These are phyloP conservation scores for Epichloe festucae DNA, from an alignment of 2,329 filamentous ascomycete species.

Conservation along the genomic window DNA sequence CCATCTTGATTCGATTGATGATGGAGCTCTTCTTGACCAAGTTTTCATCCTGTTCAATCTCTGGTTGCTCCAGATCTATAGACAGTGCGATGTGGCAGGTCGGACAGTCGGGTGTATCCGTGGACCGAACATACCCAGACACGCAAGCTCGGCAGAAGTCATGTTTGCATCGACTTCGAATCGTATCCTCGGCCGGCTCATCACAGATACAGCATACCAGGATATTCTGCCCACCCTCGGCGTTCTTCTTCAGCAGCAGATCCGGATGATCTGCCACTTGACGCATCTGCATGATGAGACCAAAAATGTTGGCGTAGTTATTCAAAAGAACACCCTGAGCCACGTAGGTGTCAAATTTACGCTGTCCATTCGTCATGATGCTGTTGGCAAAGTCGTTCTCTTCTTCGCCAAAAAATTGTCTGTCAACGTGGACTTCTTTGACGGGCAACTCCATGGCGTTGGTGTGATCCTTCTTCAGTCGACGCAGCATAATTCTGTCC, in stretches of 20 bases:
- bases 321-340: constrained; percentile 87
- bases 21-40: constrained; percentile 90
- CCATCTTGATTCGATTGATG: constrained; percentile 97
- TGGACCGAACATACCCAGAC: constrained; percentile 53
- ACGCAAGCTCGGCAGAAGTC: constrained; percentile 43
- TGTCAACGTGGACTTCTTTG: constrained; percentile 83
- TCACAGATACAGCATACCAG: constrained; percentile 92
- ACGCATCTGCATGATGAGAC: constrained; percentile 98
- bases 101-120: constrained; percentile 69
- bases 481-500: constrained; percentile 87
- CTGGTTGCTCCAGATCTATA: constrained; percentile 89
- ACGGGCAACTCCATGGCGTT: constrained; percentile 92
- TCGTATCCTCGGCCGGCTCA: constrained; percentile 87
- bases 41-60: constrained; percentile 82
- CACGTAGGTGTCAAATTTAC: constrained; percentile 92
- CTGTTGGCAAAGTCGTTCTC: constrained; percentile 92
- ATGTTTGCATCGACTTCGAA: constrained; percentile 83
- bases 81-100: constrained; percentile 79
- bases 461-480: constrained; percentile 86
- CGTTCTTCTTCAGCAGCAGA: constrained; percentile 78
- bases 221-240: constrained; percentile 76
- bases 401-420: constrained; percentile 86
- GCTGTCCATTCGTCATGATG: constrained; percentile 84
- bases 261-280: constrained; percentile 96
- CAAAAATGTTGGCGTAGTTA: constrained; percentile 98